Evolutionary conservation across 257 asterid genomes (phyloP).

Genomic region (Leonotis leonurus): DNA sequence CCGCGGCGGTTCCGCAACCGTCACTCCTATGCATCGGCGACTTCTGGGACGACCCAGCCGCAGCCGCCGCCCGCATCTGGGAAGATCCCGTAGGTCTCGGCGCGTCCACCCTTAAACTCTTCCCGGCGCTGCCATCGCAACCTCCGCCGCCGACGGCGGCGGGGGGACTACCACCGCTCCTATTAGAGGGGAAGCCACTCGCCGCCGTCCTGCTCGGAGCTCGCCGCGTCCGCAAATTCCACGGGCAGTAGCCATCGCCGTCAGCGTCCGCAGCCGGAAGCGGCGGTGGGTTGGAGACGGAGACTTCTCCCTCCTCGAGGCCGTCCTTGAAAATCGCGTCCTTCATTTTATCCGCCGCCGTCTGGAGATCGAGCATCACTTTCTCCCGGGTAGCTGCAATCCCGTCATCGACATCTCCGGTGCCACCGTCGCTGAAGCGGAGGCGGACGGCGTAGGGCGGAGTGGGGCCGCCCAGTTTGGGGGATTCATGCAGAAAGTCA

Average conservation of each 20-base stretch:
- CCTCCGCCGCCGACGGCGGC: slow-evolving; percentile 12
- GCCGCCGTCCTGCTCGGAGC: slow-evolving; percentile 41
- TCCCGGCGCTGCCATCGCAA: slow-evolving; percentile 21
- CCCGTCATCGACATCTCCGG: slow-evolving; percentile 24
- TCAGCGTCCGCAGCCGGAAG: slow-evolving; percentile 19
- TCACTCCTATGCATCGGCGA: slow-evolving; percentile 33
- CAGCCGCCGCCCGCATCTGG: slow-evolving; percentile 24
- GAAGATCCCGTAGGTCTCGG: slow-evolving; percentile 23
- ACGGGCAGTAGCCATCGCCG: slow-evolving; percentile 36
- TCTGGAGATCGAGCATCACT: slow-evolving; percentile 77
- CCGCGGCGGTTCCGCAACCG: slow-evolving; percentile 13
- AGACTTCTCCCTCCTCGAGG: slow-evolving; percentile 32
- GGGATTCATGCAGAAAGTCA: slow-evolving; percentile 16
- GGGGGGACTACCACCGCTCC: slow-evolving; percentile 11
- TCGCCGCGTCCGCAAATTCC: slow-evolving; percentile 81
- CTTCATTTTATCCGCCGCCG: slow-evolving; percentile 72
- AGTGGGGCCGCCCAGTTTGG: slow-evolving; percentile 20
- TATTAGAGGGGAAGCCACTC: slow-evolving; percentile 13
- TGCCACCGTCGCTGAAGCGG: slow-evolving; percentile 20
- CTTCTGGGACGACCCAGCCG: slow-evolving; percentile 12
- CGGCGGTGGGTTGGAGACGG: slow-evolving; percentile 22
- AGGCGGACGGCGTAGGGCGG: slow-evolving; percentile 21
- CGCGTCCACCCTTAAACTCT: slow-evolving; percentile 31
- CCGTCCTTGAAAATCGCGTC: slow-evolving; percentile 55
- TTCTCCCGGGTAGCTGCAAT: slow-evolving; percentile 66